Conservation (phyloP, 169 alveolate species). For the Eimeria maxima region DNA sequence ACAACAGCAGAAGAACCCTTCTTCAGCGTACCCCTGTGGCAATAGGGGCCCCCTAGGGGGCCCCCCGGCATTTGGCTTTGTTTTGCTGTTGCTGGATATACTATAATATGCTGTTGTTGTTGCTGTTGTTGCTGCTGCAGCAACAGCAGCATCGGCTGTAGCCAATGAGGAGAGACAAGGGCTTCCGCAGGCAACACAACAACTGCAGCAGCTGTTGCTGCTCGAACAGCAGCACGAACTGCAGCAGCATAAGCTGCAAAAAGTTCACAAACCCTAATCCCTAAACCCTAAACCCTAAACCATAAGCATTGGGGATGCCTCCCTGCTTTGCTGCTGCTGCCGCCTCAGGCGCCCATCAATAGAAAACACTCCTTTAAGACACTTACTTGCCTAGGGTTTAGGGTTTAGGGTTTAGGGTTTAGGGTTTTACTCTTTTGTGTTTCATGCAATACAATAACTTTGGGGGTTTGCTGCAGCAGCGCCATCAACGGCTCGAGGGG, state of each 20-base stretch:
- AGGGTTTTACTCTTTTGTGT: slow-evolving; percentile 8
- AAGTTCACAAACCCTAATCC: not conserved
- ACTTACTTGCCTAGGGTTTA: not conserved
- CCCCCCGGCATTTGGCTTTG: not conserved
- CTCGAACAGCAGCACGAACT: slow-evolving; percentile 3
- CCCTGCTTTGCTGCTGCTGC: too few relatives aligned
- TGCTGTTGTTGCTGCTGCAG: slow-evolving; percentile 45
- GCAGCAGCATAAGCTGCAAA: slow-evolving; percentile 40
- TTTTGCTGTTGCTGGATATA: slow-evolving; percentile 6
- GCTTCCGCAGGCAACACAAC: slow-evolving; percentile 46
- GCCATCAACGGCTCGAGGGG: slow-evolving; percentile 36
- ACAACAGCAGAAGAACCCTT: too few relatives aligned
- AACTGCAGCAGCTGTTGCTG: slow-evolving; percentile 6
- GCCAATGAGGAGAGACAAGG: slow-evolving; percentile 29
- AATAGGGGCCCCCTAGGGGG: slow-evolving; percentile 7
- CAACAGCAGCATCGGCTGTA: not conserved
- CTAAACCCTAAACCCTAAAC: slow-evolving; percentile 16
- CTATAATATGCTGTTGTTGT: not conserved
- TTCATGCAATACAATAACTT: not conserved
- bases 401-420: slow-evolving; percentile 29
- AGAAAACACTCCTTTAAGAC: not conserved
- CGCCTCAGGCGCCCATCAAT: not conserved
- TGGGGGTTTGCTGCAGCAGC: slow-evolving; percentile 44
- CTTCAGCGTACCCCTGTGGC: not conserved
- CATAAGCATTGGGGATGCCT: too few relatives aligned